phyloP scores from a whole-genome alignment of 129 eudicot genomes.

The Tanacetum coccineum region DNA sequence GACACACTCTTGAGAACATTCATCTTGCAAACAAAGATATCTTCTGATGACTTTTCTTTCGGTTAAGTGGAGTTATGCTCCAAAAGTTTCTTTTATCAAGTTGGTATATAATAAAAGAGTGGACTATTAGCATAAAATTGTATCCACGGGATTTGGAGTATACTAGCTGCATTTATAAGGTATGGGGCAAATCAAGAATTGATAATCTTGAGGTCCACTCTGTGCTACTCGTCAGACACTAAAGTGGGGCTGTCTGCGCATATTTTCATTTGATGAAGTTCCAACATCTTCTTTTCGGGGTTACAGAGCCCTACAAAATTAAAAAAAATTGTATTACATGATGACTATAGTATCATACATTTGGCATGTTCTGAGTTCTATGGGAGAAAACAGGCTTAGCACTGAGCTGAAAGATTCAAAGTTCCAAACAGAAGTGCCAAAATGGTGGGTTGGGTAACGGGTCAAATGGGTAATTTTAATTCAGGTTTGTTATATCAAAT shows the following conservation, averaged over 20 bases:
- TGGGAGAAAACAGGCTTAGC: neutral
- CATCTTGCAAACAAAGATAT: neutral
- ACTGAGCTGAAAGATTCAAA: neutral
- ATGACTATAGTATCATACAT: neutral
- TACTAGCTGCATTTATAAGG: neutral
- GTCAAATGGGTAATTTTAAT: no score
- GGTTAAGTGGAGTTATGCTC: constrained; percentile 2
- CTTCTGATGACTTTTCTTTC: neutral
- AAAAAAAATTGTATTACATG: neutral
- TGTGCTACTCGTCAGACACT: constrained; percentile 42
- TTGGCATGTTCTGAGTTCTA: neutral
- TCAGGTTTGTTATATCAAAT: no score
- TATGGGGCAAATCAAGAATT: neutral
- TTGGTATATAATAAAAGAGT: constrained; percentile 14
- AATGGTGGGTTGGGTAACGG: neutral
- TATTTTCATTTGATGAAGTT: constrained; percentile 66
- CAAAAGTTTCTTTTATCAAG: constrained; percentile 15
- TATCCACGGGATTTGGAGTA: neutral
- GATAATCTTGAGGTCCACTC: constrained; percentile 1
- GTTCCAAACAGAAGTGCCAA: neutral
- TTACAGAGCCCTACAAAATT: constrained; percentile 70
- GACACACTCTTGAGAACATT: constrained; percentile 7
- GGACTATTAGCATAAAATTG: constrained; percentile 7
- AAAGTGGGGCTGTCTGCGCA: constrained; percentile 74
- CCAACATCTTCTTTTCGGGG: constrained; percentile 86